A percentile compares a stretch with the other conserved stretches of the same genome.
Evolutionary conservation across 1,284 basidiomycete genomes (phyloP).

Genomic region (Pseudozyma sp.): DNA sequence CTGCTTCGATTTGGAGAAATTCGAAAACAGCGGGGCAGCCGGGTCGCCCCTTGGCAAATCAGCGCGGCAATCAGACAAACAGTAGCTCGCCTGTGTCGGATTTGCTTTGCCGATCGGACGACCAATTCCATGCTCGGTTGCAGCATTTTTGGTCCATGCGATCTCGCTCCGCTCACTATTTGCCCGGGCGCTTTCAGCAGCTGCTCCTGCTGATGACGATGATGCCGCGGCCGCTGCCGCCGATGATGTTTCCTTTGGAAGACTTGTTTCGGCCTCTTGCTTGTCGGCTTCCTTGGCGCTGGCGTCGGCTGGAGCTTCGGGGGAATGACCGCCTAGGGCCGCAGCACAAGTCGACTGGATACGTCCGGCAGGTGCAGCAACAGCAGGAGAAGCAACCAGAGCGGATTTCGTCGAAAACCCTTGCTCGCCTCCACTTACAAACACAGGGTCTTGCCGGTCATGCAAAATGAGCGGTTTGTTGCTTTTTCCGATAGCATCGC

Average conservation of each 20-base stretch:
- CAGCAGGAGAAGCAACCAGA: no score
- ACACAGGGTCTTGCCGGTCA: no score
- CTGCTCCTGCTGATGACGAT: not conserved
- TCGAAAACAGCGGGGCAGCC: slow-evolving; percentile 7
- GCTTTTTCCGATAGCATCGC: not conserved
- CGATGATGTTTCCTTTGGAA: no score
- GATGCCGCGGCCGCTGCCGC: not conserved
- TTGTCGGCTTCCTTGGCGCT: no score
- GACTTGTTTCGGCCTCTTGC: no score
- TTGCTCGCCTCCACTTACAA: no score
- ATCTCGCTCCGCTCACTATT: not conserved
- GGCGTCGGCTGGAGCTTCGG: no score
- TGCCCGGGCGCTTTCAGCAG: slow-evolving; percentile 1
- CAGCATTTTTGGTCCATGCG: not conserved
- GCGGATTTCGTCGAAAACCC: no score
- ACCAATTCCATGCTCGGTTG: slow-evolving; percentile 4
- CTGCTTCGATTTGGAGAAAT: slow-evolving; percentile 5
- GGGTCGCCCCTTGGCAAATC: slow-evolving; percentile 2
- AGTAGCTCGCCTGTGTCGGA: not conserved
- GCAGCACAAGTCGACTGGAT: no score
- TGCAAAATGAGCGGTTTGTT: no score
- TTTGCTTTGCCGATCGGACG: slow-evolving; percentile 39
- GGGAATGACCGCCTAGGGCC: no score
- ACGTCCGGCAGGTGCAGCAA: no score
- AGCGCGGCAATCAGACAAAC: slow-evolving; percentile 13